These are phyloP conservation scores for Solanum raphanifolium DNA, from an alignment of 257 asterid genomes.

Conservation along the genomic window DNA sequence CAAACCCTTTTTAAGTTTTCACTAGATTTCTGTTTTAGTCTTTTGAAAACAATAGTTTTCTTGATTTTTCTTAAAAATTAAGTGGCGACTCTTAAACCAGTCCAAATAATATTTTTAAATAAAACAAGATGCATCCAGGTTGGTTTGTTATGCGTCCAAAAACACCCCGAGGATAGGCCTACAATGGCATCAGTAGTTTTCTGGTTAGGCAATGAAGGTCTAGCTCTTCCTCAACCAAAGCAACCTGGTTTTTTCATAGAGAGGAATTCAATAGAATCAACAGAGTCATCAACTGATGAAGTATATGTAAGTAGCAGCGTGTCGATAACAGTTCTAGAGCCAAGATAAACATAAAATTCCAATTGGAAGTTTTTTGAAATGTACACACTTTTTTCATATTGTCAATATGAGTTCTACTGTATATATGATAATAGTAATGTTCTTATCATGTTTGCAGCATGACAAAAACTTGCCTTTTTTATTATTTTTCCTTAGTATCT, in stretches of 20 bases:
- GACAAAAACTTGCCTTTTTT: not conserved
- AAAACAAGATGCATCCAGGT: constrained; percentile 10
- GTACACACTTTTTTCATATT: not conserved
- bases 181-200: constrained; percentile 6
- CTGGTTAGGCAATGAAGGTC: constrained; percentile 5
- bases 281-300: not conserved
- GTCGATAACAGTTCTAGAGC: not conserved
- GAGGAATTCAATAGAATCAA: not conserved
- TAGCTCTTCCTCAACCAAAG: constrained; percentile 7
- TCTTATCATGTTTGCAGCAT: not conserved
- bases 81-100: no score
- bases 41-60: no score
- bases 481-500: not conserved
- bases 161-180: constrained; percentile 12
- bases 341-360: not conserved
- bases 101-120: no score
- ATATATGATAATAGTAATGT: not conserved
- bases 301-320: not conserved
- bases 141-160: constrained; percentile 12
- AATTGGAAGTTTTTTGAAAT: not conserved
- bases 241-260: constrained; percentile 6
- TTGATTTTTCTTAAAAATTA: no score
- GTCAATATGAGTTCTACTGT: not conserved
- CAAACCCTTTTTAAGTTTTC: no score
- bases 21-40: no score